Conservation (phyloP, 2,329 filamentous ascomycete species). For the Neophaeococcomyces mojaviensis region DNA sequence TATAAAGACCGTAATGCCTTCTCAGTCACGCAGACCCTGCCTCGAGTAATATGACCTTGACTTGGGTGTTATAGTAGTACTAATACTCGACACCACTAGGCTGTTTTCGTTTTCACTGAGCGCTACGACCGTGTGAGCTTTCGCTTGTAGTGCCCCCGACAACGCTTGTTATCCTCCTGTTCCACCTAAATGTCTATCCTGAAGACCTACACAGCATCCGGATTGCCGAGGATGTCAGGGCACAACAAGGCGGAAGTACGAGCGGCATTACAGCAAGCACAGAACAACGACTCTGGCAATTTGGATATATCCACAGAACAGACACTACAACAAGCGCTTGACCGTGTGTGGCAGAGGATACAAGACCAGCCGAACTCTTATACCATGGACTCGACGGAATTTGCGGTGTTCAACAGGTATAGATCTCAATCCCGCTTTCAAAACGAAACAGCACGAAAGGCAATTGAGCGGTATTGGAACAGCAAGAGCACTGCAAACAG, state of each 20-base stretch:
- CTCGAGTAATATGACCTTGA: no score
- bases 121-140: not conserved
- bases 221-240: slow-evolving; percentile 18
- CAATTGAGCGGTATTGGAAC: slow-evolving; percentile 20
- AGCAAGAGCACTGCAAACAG: slow-evolving; percentile 10
- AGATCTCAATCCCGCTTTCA: slow-evolving; percentile 17
- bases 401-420: slow-evolving; percentile 65
- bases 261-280: slow-evolving; percentile 66
- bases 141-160: no score
- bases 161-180: not conserved
- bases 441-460: slow-evolving; percentile 20
- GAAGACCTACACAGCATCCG: not conserved
- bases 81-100: not conserved
- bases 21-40: not conserved
- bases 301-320: slow-evolving; percentile 55
- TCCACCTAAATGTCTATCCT: not conserved
- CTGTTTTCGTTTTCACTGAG: not conserved
- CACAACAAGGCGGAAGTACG: slow-evolving; percentile 43
- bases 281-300: slow-evolving; percentile 61
- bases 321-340: slow-evolving; percentile 59
- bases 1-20: not conserved
- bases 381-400: slow-evolving; percentile 68
- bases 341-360: slow-evolving; percentile 61
- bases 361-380: slow-evolving; percentile 58
- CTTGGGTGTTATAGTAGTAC: not conserved